These are phyloP conservation scores for Mollisiaceae sp. DNA, from an alignment of 2,329 filamentous ascomycete genomes.

Conservation along the genomic window DNA sequence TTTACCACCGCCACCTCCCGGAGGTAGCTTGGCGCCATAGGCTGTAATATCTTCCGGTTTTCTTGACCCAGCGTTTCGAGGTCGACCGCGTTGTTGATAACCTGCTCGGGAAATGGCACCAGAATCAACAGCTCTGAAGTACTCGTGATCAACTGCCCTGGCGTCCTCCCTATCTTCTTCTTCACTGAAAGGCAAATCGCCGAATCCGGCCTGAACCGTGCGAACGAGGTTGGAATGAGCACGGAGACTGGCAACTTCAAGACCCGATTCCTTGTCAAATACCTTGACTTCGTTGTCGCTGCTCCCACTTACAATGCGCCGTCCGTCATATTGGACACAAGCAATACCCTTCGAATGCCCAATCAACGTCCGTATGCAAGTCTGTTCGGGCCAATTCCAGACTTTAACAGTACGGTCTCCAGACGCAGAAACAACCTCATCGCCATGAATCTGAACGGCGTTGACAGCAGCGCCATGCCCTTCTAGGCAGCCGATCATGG, in stretches of 20 bases:
- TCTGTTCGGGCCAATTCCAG: constrained; percentile 86
- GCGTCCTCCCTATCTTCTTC: constrained; percentile 77
- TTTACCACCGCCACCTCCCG: constrained; percentile 85
- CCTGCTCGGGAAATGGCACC: constrained; percentile 48
- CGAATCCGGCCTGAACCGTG: constrained; percentile 94
- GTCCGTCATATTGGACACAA: constrained; percentile 94
- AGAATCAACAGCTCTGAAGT: constrained; percentile 64
- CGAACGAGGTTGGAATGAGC: constrained; percentile 86
- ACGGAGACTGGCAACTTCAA: constrained; percentile 86
- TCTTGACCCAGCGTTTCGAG: constrained; percentile 67
- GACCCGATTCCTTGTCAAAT: constrained; percentile 83
- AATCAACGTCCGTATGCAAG: constrained; percentile 76
- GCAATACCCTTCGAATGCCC: constrained; percentile 96
- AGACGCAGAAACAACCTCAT: constrained; percentile 91
- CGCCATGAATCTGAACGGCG: constrained; percentile 85
- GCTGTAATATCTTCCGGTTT: constrained; percentile 78
- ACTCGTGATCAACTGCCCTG: constrained; percentile 72
- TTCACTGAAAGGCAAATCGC: constrained; percentile 80
- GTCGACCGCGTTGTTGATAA: constrained; percentile 43
- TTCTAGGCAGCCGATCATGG: constrained; percentile 77
- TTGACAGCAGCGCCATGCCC: constrained; percentile 94
- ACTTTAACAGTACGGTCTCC: constrained; percentile 93
- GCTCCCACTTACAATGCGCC: constrained; percentile 92
- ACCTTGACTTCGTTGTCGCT: constrained; percentile 96
- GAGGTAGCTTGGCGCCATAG: constrained; percentile 84